These are phyloP conservation scores for Madurella mycetomatis DNA, from an alignment of 2,329 filamentous ascomycete genomes.

Conservation along the genomic window DNA sequence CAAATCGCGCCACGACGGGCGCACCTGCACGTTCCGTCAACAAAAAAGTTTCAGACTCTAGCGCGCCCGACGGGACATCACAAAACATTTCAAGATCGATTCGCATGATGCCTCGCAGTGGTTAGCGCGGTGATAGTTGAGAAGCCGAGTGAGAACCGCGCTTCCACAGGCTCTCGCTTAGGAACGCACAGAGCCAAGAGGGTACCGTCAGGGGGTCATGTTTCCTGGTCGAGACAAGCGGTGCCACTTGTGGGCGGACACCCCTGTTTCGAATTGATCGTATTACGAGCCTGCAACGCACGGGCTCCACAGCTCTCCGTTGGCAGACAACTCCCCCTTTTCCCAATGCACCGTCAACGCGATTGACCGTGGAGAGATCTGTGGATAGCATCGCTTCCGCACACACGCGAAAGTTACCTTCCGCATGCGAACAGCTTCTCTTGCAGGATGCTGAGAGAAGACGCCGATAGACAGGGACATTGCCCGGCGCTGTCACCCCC, in stretches of 20 bases:
- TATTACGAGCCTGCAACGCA: constrained; percentile 10
- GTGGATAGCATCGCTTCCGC: constrained; percentile 10
- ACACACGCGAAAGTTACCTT: neutral
- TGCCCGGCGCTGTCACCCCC: no score
- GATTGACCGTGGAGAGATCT: neutral
- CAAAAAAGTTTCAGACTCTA: neutral
- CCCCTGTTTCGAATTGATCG: constrained; percentile 16
- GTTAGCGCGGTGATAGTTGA: no score
- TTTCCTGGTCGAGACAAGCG: constrained; percentile 11
- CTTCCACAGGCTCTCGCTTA: constrained; percentile 9
- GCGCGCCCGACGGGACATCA: neutral
- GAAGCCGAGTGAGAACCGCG: no score
- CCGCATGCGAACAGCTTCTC: neutral
- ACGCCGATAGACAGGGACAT: neutral
- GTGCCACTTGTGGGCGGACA: constrained; percentile 5
- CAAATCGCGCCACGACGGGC: neutral
- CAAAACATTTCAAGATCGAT: no score
- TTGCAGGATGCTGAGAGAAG: neutral
- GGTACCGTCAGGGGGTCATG: constrained; percentile 8
- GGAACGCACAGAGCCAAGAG: constrained; percentile 11
- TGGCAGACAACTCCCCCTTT: neutral
- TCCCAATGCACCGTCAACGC: neutral
- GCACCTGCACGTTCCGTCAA: neutral
- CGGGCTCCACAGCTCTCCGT: neutral
- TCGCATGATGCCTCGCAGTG: neutral